A percentile compares a stretch with the other conserved stretches of the same genome.
Conservation (phyloP, 164 flowering plant species). For the Liriodendron chinense region DNA sequence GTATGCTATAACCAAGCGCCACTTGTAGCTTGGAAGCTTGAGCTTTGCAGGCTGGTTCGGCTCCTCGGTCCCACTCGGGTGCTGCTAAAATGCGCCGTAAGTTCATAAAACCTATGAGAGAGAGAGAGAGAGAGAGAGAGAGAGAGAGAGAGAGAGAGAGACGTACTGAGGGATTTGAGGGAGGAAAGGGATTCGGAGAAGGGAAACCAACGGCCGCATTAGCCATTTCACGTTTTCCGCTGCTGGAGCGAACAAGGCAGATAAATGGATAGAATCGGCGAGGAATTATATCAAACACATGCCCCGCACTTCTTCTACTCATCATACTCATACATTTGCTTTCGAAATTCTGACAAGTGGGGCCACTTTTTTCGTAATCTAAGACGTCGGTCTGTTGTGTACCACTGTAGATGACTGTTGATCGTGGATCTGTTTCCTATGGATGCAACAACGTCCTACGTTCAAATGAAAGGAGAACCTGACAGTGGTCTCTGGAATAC, state of each 20-base stretch:
- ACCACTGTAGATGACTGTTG: no score
- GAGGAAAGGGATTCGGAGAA: not conserved
- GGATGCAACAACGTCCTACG: no score
- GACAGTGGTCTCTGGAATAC: no score
- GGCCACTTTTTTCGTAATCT: no score
- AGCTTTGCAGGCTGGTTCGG: conserved; percentile 12
- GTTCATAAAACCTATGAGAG: not conserved
- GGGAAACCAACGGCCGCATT: not conserved
- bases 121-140: conserved; percentile 2
- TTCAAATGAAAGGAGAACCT: no score
- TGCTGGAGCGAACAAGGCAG: not conserved
- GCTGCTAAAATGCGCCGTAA: conserved; percentile 10
- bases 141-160: conserved; percentile 1
- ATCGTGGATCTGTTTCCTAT: no score
- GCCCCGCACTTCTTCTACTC: no score
- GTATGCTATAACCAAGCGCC: conserved; percentile 81
- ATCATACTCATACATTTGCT: no score
- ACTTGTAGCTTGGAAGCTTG: conserved; percentile 38
- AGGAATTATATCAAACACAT: no score
- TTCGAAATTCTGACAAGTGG: no score
- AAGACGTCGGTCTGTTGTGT: no score
- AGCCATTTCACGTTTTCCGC: not conserved
- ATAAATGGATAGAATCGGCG: not conserved
- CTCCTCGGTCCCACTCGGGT: conserved; percentile 15
- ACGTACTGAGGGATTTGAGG: not conserved